Base-by-base conservation (phyloP, 192 early-diverging fungal genomes). In the Anaeromyces robustus region DNA sequence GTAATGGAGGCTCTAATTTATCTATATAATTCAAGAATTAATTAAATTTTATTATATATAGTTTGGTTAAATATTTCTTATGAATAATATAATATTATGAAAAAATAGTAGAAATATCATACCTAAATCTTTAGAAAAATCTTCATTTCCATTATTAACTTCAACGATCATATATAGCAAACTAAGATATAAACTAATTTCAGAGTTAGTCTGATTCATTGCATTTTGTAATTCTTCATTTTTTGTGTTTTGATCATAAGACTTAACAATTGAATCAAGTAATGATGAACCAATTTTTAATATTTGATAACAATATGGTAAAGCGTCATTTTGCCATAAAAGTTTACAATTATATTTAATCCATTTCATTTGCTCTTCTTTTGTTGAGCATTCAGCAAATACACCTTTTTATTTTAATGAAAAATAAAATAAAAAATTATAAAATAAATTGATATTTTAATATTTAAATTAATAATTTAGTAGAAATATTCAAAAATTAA, bases 131-230 rank as follows among this genome's bases (percentile, higher is more conserved):
- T 79, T 79, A 22, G 85, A 85, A 39, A 92, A 86, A 16, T 79
- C 82, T 32, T 86, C 79, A 77, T 92, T 86, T 12, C 85, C 82
- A 22, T 85, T 82, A 79, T 91, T 87, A 6, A 86, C 85, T 37
- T 89, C 87, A 9, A 94, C 80, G 22, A 94, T 82, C 86, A 94
- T 84, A 77, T 89, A 94, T 28, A 92, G 68, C 16, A 94, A 82
- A 77, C 90, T 91, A 30, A 94, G 84, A 80, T 90, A 86, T 18
- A 86, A 52, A 29, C 85, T 78, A 9, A 82, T 87, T 80, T 89
- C 87, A 17, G 78, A 31, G 52, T 86, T 87, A 1, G 86, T 85
- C 13, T 84, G 77, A 17, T 89, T 87, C 78, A 89, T 81, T 11
- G 81, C 81, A 22, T 29, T 78, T 81, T 88, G 82, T n/a, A 80